Conservation (phyloP, 805 yeast genomes). For the Pichia rugopelliculosa region DNA sequence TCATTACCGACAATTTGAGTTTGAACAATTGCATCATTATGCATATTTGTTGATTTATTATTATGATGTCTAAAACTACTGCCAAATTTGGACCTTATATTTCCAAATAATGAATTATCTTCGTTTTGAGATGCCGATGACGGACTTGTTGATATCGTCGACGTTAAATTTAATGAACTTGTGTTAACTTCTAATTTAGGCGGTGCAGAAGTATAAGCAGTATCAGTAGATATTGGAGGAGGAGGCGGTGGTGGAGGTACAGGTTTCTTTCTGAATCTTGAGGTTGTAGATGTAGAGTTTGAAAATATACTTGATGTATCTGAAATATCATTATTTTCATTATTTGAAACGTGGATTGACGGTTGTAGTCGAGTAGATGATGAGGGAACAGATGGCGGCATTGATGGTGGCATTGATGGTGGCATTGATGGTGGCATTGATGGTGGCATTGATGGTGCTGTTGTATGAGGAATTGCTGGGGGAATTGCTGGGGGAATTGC, state of each 20-base stretch:
- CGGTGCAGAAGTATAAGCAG: not conserved
- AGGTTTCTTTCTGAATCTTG: constrained; percentile 5
- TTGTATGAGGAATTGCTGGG: constrained; percentile 17
- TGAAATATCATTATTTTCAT: not conserved
- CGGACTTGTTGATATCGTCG: constrained; percentile 5
- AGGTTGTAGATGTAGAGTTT: constrained; percentile 3
- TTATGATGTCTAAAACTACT: constrained; percentile 6
- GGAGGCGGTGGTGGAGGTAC: constrained; percentile 32
- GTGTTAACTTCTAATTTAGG: constrained; percentile 17
- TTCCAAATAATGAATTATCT: constrained; percentile 5
- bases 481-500: constrained; percentile 18
- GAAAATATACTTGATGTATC: constrained; percentile 9
- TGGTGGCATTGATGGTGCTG: constrained; percentile 20
- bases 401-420: constrained; percentile 9
- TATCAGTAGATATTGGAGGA: constrained; percentile 12
- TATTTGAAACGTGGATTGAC: not conserved
- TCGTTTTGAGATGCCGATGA: constrained; percentile 6
- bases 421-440: constrained; percentile 10
- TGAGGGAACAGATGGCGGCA: constrained; percentile 5
- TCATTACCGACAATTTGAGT: constrained; percentile 43
- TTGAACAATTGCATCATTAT: constrained; percentile 25
- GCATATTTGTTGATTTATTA: constrained; percentile 4
- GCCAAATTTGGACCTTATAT: constrained; percentile 12
- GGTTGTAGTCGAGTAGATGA: not conserved
- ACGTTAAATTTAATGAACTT: constrained; percentile 15